These are phyloP conservation scores for Picochlorum sp. DNA, from an alignment of 139 green algal genomes.

Conservation along the genomic window DNA sequence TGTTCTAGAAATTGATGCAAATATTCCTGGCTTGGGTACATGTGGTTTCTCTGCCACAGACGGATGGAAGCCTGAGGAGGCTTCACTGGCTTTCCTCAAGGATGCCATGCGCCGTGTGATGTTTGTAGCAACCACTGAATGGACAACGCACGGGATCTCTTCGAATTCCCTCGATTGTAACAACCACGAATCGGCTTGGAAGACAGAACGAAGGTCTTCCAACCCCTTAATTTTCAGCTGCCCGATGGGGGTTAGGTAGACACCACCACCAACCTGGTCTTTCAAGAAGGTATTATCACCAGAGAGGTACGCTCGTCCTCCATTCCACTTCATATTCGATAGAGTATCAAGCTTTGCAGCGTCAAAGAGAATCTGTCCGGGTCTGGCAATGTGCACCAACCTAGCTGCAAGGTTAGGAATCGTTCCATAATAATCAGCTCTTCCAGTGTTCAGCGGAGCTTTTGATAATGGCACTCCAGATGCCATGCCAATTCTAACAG, in stretches of 20 bases:
- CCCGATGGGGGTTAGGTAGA: slow-evolving; percentile 34
- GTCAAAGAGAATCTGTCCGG: slow-evolving; percentile 62
- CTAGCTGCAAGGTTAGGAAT: slow-evolving; percentile 70
- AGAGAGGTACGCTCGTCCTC: not conserved
- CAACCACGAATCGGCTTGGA: slow-evolving; percentile 20
- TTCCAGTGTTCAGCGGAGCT: slow-evolving; percentile 67
- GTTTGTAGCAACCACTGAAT: not conserved
- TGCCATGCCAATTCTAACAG: slow-evolving; percentile 64
- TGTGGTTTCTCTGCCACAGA: not conserved
- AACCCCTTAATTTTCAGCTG: slow-evolving; percentile 45
- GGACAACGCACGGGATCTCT: slow-evolving; percentile 1
- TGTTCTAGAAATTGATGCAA: not conserved
- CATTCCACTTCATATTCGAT: not conserved
- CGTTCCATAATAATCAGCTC: slow-evolving; percentile 74
- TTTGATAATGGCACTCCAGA: slow-evolving; percentile 48
- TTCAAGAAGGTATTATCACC: not conserved
- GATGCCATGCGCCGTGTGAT: slow-evolving; percentile 3
- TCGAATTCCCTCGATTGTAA: slow-evolving; percentile 15
- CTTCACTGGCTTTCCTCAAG: slow-evolving; percentile 5
- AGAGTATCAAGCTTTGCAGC: slow-evolving; percentile 12
- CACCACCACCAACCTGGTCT: not conserved
- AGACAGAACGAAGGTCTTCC: slow-evolving; percentile 41
- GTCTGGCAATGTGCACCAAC: slow-evolving; percentile 49
- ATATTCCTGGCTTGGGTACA: not conserved
- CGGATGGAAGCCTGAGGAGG: slow-evolving; percentile 7